Evolutionary conservation across 192 early-diverging fungal species (phyloP).

Genomic region (Obelidium mucronatum): DNA sequence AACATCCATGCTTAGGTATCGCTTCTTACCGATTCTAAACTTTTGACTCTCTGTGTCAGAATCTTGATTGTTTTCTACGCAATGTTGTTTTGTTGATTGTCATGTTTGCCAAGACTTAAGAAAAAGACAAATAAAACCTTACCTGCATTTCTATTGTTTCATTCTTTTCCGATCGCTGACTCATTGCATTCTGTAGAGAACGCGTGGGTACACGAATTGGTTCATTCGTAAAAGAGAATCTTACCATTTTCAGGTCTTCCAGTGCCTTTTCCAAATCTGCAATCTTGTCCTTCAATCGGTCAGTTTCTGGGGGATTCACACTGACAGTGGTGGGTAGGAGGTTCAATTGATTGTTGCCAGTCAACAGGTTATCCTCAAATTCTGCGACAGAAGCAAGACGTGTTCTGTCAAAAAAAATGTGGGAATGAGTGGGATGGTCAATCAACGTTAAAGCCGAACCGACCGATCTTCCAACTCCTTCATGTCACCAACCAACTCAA

Average conservation of each 20-base stretch:
- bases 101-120: neutral
- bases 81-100: too few species aligned
- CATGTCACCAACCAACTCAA: constrained; percentile 17
- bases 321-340: neutral
- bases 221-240: neutral
- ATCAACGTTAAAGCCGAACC: too few species aligned
- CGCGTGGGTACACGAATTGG: neutral
- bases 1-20: too few species aligned
- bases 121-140: neutral
- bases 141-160: neutral
- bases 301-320: neutral
- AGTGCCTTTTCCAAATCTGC: constrained; percentile 9
- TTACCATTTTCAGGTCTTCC: constrained; percentile 17
- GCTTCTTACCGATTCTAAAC: neutral
- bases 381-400: constrained; percentile 10
- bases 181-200: neutral
- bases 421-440: neutral
- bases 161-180: neutral
- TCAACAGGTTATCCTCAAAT: constrained; percentile 28
- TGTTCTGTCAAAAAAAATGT: neutral
- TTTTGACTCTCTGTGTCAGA: neutral
- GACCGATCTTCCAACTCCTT: constrained; percentile 29
- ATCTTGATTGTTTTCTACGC: neutral
- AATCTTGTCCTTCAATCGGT: neutral
- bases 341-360: neutral